Evolutionary conservation across 1,139 yeast genomes (phyloP).

Genomic region (Nakaseomyces nivariensis): DNA sequence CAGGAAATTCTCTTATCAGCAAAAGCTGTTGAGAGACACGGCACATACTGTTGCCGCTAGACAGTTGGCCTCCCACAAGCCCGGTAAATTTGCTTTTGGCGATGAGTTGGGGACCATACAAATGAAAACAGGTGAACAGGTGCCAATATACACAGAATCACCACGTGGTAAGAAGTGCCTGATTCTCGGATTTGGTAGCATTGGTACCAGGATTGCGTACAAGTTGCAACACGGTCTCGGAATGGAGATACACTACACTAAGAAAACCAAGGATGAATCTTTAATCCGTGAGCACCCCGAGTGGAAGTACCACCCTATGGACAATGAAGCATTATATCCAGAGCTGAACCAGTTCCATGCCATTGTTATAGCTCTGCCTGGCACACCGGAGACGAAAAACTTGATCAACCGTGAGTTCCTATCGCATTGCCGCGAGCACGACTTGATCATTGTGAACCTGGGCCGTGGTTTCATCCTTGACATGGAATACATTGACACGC

Average conservation of each 20-base stretch:
- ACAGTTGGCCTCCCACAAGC: conserved; percentile 21
- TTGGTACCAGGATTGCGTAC: conserved; percentile 55
- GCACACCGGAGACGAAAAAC: conserved; percentile 48
- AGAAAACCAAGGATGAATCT: conserved; percentile 36
- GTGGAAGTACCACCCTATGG: conserved; percentile 35
- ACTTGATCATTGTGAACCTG: conserved; percentile 59
- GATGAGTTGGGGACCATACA: conserved; percentile 35
- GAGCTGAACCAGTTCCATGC: conserved; percentile 36
- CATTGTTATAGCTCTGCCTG: conserved; percentile 61
- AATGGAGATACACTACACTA: conserved; percentile 59
- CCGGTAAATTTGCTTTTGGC: conserved; percentile 32
- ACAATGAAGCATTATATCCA: conserved; percentile 23
- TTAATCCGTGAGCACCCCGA: conserved; percentile 5
- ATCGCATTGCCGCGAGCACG: conserved; percentile 34
- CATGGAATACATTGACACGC: conserved; percentile 51
- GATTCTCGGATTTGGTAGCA: conserved; percentile 69
- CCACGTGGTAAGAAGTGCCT: conserved; percentile 55
- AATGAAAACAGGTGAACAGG: background rate
- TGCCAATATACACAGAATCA: conserved; percentile 30
- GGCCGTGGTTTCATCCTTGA: conserved; percentile 74
- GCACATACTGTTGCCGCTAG: conserved; percentile 35
- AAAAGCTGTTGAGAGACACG: conserved; percentile 30
- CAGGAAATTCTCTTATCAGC: conserved; percentile 39
- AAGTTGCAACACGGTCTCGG: conserved; percentile 48
- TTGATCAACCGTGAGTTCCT: conserved; percentile 44